phyloP scores from a whole-genome alignment of 495 filamentous ascomycete species.

The Xylaria intraflava region DNA sequence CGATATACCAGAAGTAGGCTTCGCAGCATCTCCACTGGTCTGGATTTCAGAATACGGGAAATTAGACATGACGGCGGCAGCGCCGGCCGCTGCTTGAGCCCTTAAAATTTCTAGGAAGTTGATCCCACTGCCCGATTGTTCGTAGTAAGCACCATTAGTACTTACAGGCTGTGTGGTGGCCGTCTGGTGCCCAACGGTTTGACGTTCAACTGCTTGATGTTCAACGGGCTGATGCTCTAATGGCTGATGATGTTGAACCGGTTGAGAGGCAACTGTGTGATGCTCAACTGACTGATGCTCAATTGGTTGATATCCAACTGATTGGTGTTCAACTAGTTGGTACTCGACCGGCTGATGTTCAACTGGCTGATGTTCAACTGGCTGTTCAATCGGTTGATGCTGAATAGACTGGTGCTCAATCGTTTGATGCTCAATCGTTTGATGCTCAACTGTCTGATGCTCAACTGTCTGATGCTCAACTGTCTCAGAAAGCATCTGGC shows the following conservation, averaged over 20 bases:
- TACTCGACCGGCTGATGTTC: slow-evolving; percentile 5
- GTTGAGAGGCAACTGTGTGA: not conserved
- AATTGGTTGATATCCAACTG: not conserved
- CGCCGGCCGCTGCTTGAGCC: slow-evolving; percentile 4
- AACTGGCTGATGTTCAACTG: not conserved
- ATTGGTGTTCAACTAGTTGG: not conserved
- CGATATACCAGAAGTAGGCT: not conserved
- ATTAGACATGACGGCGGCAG: slow-evolving; percentile 7
- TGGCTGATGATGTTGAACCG: no score
- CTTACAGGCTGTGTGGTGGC: slow-evolving; percentile 1
- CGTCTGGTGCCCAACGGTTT: slow-evolving; percentile 8
- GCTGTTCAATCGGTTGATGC: not conserved
- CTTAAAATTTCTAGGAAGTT: slow-evolving; percentile 13
- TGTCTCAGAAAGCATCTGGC: slow-evolving; percentile 19
- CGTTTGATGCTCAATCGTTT: not conserved
- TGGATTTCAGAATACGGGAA: slow-evolving; percentile 20
- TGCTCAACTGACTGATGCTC: not conserved
- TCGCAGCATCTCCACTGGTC: slow-evolving; percentile 3
- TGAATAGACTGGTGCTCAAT: not conserved
- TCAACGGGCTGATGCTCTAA: no score
- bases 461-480: not conserved
- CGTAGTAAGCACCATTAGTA: slow-evolving; percentile 14
- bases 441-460: not conserved
- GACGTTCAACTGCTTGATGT: not conserved
- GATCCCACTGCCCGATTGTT: slow-evolving; percentile 3